Conservation (phyloP, 2,329 filamentous ascomycete genomes). For the Gyromitra esculenta region DNA sequence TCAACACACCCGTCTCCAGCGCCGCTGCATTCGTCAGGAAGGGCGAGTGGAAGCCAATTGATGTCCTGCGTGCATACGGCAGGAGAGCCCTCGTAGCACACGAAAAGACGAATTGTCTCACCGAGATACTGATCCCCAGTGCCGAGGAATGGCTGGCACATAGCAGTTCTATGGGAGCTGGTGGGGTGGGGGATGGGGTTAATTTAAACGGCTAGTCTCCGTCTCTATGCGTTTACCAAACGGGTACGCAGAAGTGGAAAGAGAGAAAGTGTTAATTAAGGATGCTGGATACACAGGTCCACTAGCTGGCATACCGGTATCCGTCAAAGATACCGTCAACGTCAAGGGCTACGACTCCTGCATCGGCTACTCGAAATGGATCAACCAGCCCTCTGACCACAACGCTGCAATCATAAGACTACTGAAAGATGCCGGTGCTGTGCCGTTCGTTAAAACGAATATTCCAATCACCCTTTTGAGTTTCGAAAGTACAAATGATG, state of each 20-base stretch:
- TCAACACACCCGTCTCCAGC: constrained; percentile 78
- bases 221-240: not conserved
- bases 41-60: constrained; percentile 71
- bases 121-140: constrained; percentile 81
- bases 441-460: constrained; percentile 94
- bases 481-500: constrained; percentile 80
- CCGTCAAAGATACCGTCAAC: constrained; percentile 80
- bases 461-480: constrained; percentile 85
- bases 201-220: constrained; percentile 25
- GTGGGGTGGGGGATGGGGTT: constrained; percentile 61
- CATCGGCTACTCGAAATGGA: constrained; percentile 80
- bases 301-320: constrained; percentile 85
- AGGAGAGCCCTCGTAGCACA: constrained; percentile 87
- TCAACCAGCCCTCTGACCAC: constrained; percentile 70
- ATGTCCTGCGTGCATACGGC: constrained; percentile 84
- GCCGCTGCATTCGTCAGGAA: constrained; percentile 81
- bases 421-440: constrained; percentile 85
- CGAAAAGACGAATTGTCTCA: constrained; percentile 86
- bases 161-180: constrained; percentile 61
- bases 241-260: not conserved
- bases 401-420: constrained; percentile 80
- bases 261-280: not conserved
- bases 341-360: constrained; percentile 84
- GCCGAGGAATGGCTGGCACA: constrained; percentile 76
- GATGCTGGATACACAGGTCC: constrained; percentile 62